Evolutionary conservation across 23 red algal species (phyloP).

Genomic region (Chondrus crispus): DNA sequence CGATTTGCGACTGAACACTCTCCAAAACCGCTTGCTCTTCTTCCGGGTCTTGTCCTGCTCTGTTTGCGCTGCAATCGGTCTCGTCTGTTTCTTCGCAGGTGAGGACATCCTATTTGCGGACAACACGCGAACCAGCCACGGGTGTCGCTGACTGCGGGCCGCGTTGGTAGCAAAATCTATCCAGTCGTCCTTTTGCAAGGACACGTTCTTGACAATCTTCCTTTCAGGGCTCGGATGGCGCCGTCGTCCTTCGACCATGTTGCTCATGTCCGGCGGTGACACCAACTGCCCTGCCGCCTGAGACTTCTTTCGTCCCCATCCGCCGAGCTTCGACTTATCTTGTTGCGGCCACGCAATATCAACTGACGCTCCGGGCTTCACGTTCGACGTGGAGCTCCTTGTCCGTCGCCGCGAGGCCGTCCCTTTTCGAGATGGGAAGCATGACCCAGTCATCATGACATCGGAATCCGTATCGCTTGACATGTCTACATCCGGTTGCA

Average conservation of each 20-base stretch:
- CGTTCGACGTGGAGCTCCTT: background rate
- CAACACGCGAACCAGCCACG: background rate
- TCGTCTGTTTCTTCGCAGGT: no score
- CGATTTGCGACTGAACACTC: background rate
- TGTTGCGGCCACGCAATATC: background rate
- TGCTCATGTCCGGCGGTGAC: conserved; percentile 5
- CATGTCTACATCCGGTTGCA: background rate
- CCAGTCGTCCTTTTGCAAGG: conserved; percentile 46
- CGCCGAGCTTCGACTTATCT: background rate
- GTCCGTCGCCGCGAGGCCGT: background rate
- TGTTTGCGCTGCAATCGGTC: no score
- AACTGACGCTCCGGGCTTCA: background rate
- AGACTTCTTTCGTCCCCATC: background rate
- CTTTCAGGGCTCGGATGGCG: no score
- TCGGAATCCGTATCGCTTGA: background rate
- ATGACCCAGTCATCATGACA: background rate
- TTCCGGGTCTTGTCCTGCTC: background rate
- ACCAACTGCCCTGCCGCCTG: background rate
- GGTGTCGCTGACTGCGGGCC: background rate
- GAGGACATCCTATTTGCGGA: background rate
- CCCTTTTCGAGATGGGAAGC: background rate
- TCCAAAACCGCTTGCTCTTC: background rate
- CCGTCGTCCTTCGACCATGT: background rate
- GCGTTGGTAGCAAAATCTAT: conserved; percentile 49
- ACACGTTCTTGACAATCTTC: conserved; percentile 45